Conservation (phyloP, 345 rosid species). For the Citrus sinensis region DVS_A1.0 CM039162.1:31591001-31591500, state of each 20-base stretch:
- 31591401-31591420: conserved; percentile 30
- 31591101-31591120: neutral
- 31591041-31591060: conserved; percentile 24
- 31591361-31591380: conserved; percentile 28
- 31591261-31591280: neutral
- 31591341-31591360: neutral
- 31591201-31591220: neutral
- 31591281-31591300: neutral
- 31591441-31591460: conserved; percentile 38
- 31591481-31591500: conserved; percentile 40
- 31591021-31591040: conserved; percentile 14
- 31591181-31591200: neutral
- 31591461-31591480: conserved; percentile 34
- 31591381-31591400: conserved; percentile 27
- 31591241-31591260: conserved; percentile 2
- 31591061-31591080: neutral
- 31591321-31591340: too few species aligned
- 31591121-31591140: neutral
- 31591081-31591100: conserved; percentile 13
- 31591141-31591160: neutral
- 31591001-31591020: neutral
- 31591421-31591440: conserved; percentile 35
- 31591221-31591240: neutral
- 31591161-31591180: neutral
- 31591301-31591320: neutral